Evolutionary conservation across 208 protist species (phyloP).

Genomic region (Leishmania tropica): DNA sequence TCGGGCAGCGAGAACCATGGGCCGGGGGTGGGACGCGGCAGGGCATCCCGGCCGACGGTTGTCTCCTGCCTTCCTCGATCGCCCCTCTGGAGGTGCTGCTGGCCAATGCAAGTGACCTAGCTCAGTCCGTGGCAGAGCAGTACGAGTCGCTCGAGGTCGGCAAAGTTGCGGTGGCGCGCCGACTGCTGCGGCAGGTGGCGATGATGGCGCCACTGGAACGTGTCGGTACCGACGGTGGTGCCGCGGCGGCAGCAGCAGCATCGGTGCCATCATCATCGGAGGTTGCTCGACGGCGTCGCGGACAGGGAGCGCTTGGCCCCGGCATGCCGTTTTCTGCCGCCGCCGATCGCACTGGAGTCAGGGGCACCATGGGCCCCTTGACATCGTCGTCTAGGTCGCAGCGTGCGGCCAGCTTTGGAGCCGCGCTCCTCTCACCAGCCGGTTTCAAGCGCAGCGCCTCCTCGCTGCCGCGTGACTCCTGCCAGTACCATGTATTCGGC

Average conservation of each 20-base stretch:
- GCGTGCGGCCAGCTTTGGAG: background rate
- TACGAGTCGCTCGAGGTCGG: conserved; percentile 21
- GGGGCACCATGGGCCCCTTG: background rate
- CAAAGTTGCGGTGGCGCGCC: conserved; percentile 20
- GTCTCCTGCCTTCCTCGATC: conserved; percentile 2
- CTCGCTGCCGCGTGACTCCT: conserved; percentile 10
- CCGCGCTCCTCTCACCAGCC: conserved; percentile 9
- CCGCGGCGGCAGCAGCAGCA: background rate
- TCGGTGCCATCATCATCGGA: background rate
- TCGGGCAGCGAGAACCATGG: background rate
- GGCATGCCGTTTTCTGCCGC: background rate
- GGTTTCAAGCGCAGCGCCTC: conserved; percentile 8
- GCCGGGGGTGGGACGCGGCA: background rate
- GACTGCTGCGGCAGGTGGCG: conserved; percentile 32
- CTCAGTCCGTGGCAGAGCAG: conserved; percentile 23
- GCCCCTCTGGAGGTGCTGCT: conserved; percentile 22
- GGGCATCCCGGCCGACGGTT: background rate
- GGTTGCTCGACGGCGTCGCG: background rate
- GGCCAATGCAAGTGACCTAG: conserved; percentile 23
- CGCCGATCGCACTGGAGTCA: background rate
- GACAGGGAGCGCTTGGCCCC: background rate
- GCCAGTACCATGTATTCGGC: conserved; percentile 52
- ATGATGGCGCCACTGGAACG: conserved; percentile 18
- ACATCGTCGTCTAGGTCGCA: background rate
- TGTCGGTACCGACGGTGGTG: background rate